Conservation (phyloP, 1,139 yeast species). For the Hansenula sp. region DNA sequence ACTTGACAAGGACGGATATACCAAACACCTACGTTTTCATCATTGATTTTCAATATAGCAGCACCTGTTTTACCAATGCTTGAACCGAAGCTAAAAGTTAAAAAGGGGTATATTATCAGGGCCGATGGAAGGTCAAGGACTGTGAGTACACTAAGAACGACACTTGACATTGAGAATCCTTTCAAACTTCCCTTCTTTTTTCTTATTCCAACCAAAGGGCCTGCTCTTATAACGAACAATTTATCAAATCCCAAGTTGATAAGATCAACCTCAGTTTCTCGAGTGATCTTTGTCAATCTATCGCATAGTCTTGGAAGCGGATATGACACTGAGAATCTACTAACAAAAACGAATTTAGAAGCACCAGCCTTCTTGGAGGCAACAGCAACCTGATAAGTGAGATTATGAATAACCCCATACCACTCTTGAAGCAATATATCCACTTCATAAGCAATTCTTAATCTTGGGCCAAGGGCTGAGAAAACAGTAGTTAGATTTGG, state of each 20-base stretch:
- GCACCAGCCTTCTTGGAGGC: slow-evolving; percentile 10
- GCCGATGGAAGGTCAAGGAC: slow-evolving; percentile 7
- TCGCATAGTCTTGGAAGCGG: slow-evolving; percentile 6
- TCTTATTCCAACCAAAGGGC: slow-evolving; percentile 15
- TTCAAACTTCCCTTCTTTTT: slow-evolving; percentile 8
- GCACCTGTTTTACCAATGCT: slow-evolving; percentile 14
- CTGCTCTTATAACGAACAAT: slow-evolving; percentile 13
- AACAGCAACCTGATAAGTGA: slow-evolving; percentile 10
- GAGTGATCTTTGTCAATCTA: slow-evolving; percentile 9
- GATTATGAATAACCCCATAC: slow-evolving; percentile 9
- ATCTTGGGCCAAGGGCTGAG: slow-evolving; percentile 11
- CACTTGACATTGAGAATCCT: slow-evolving; percentile 7
- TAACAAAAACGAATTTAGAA: slow-evolving; percentile 7
- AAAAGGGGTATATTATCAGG: slow-evolving; percentile 3
- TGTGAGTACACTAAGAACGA: slow-evolving; percentile 2
- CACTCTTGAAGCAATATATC: slow-evolving; percentile 2
- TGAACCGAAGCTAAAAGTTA: slow-evolving; percentile 9
- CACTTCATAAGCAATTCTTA: neutral
- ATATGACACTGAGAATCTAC: slow-evolving; percentile 6
- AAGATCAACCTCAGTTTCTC: slow-evolving; percentile 10
- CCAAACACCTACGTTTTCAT: neutral
- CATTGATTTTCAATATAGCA: neutral
- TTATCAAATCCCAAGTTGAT: slow-evolving; percentile 6
- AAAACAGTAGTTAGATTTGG: slow-evolving; percentile 13
- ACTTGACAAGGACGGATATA: neutral